Conservation (phyloP, 1,139 yeast species). For the Blastobotrys illinoisensis region DNA sequence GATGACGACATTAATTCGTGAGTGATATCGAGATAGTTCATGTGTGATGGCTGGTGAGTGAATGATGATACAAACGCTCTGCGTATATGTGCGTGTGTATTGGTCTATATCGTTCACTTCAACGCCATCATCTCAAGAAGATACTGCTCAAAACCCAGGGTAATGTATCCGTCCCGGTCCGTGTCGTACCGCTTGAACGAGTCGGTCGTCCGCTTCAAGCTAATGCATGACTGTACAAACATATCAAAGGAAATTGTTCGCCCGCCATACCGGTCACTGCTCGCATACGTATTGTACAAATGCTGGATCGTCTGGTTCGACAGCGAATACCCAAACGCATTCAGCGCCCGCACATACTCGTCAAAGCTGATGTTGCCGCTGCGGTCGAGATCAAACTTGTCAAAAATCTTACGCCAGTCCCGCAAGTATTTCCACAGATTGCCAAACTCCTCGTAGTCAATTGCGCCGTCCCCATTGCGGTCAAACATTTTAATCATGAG, state of each 20-base stretch:
- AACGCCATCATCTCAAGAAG: conserved; percentile 48
- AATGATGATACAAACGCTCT: too few relatives aligned
- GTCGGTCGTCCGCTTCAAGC: conserved; percentile 71
- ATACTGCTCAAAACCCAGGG: conserved; percentile 72
- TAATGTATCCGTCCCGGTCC: conserved; percentile 72
- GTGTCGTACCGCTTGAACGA: conserved; percentile 71
- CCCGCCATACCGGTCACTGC: conserved; percentile 39
- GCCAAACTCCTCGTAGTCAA: conserved; percentile 63
- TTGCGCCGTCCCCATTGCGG: conserved; percentile 42
- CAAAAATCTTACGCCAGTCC: conserved; percentile 65
- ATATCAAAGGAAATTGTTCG: conserved; percentile 72
- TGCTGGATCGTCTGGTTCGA: conserved; percentile 58
- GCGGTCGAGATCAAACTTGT: conserved; percentile 55
- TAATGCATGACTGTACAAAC: conserved; percentile 75
- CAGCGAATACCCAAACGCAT: conserved; percentile 64
- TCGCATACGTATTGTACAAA: conserved; percentile 55
- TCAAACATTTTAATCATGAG: conserved; percentile 65
- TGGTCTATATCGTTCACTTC: conserved; percentile 2
- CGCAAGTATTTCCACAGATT: conserved; percentile 66
- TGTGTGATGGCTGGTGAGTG: too few relatives aligned
- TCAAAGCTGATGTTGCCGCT: conserved; percentile 62
- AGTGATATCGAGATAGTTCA: too few relatives aligned
- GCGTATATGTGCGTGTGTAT: not conserved
- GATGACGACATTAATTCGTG: too few relatives aligned
- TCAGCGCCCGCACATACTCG: conserved; percentile 62